Evolutionary conservation across 2,329 filamentous ascomycete species (phyloP), one percentile per base, ranked within the genome.

Genomic region (Pyricularia grisea): DNA sequence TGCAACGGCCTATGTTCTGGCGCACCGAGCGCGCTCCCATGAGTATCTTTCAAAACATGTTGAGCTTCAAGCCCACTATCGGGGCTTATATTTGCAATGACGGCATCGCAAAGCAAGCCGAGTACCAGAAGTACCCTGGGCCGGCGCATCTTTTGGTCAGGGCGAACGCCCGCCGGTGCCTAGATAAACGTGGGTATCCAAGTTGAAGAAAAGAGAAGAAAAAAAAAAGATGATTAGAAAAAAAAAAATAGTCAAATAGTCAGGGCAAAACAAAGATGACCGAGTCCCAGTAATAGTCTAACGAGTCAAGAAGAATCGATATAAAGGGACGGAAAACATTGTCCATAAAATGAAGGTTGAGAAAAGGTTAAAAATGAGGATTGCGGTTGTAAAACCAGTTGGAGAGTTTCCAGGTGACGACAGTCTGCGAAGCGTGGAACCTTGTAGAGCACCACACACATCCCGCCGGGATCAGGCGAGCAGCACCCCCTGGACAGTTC

Each of bases 1-100:
- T 87, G 85, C 74, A 93, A 80, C 74, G 82, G 84, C 71, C 81
- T 23, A 7, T 50, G 81, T 69, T 74, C 74, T 70, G 76, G 74
- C 66, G 68, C 27, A n/a, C 17, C 60, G 7, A 30, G 72, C 7
- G 33, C 42, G 36, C 42, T 66, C 65, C 23, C 60, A 58, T 30
- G 70, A 55, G 55, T 68, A 42, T 33, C 58, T 67, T 69, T 69
- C 58, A 74, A 65, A 28, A 74, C 71, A 27, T 67, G 70, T 67
- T 75, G 74, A 4, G 68, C 55, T 36, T 68, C 68, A 31, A 42
- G 30, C 66, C 50, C 60, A 50, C 28, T 31, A 70, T 64, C 63
- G 66, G 55, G 67, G 71, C 70, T 50, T 30, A 25, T 69, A 31
- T 36, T 67, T 31, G 63, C 68, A 71, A 69, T 72, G 73, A 75